Conservation (phyloP, 2,329 filamentous ascomycete genomes). For the Aspergillus hortae region DNA sequence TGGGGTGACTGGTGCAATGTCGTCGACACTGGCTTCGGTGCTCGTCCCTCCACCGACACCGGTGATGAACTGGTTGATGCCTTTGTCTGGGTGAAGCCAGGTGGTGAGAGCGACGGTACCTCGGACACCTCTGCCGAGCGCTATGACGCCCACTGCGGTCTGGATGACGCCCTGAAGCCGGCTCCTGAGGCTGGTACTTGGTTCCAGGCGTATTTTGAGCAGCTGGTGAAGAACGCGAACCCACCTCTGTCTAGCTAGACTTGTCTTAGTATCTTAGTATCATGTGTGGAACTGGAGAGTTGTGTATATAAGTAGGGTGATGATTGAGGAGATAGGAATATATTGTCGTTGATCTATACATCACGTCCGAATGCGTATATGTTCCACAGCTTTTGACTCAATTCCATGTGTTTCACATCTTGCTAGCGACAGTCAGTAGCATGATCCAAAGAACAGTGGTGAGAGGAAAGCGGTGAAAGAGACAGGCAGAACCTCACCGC, state of each 20-base stretch:
- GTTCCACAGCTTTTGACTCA: background rate
- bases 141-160: constrained; percentile 56
- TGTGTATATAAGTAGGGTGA: constrained; percentile 5
- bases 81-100: constrained; percentile 70
- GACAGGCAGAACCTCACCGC: constrained; percentile 16
- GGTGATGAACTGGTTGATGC: constrained; percentile 59
- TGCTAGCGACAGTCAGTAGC: background rate
- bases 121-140: constrained; percentile 48
- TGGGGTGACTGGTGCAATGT: constrained; percentile 71
- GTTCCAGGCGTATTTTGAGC: constrained; percentile 49
- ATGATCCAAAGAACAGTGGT: background rate
- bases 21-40: constrained; percentile 60
- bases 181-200: constrained; percentile 68
- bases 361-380: too few species aligned
- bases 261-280: constrained; percentile 5
- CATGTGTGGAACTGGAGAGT: background rate
- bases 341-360: background rate
- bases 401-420: background rate
- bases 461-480: constrained; percentile 17
- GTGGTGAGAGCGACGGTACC: constrained; percentile 53
- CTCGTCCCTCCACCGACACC: constrained; percentile 61
- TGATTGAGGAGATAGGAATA: background rate
- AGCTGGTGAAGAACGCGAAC: constrained; percentile 26
- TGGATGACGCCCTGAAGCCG: constrained; percentile 54
- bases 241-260: constrained; percentile 17